Base-by-base conservation (phyloP, 768 basidiomycete genomes). In the Lactarius psammicola region DNA sequence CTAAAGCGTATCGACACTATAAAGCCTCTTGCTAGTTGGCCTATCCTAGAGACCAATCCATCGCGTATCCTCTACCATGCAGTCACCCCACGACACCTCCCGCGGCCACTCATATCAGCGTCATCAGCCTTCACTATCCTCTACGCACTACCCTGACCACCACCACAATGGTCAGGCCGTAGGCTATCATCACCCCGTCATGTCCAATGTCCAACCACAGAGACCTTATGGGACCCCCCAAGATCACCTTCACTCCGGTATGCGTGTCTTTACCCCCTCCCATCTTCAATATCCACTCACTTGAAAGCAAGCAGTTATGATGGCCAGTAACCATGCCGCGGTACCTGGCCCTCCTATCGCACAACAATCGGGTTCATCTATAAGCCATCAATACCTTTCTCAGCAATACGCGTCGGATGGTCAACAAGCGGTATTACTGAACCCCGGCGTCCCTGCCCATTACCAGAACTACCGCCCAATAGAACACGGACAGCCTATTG, bases 401-500 rank as follows among this genome's bases (percentile, higher is more conserved):
- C 66, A 67, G 51, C 66, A 67, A 13, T 67, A 63, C n/a, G 10
- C 61, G 20, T 11, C 56, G 28, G 66, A 63, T 17, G n/a, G 40
- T 2, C 61, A 63, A 23, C 66, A 62, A 28, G 62, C 57, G n/a
- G 54, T 56, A 17, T 17, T 66, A 54, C 55, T 69, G 38, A 68
- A 64, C 30, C 66, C 69, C 28, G 56, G 56, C 28, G 69, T 68
- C 17, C 69, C 67, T 58, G 2, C 64, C 8, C 69, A 68, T 56
- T 69, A 46, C 44, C 59, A 63, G 64, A 59, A 69, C 46, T 70
- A 68, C 28, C 69, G 62, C 18, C 64, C 61, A 4, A 65, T 66
- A 57, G 60, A 69, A 20, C 62, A 63, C 1, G 69, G 69, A 8
- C 64, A 69, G 26, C 68, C 69, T 23, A 30, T 69, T 26, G 68